These are phyloP conservation scores for Ilex paraguariensis DNA, from an alignment of 305 asterid species.

Conservation along the genomic window DNA sequence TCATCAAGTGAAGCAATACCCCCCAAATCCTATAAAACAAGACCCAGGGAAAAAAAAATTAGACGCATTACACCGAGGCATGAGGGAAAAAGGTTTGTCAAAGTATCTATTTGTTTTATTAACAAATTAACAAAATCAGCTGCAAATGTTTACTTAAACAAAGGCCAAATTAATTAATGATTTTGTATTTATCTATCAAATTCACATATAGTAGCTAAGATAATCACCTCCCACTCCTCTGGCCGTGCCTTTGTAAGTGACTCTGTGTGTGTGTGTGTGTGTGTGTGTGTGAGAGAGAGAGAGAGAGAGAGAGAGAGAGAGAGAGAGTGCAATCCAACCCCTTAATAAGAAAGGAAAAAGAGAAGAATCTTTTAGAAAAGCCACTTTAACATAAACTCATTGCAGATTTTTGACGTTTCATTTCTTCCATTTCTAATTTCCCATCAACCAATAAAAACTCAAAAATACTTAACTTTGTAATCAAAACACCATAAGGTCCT, in stretches of 20 bases:
- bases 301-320: too few relatives aligned
- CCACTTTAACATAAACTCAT: background rate
- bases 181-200: too few relatives aligned
- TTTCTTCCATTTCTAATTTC: too few relatives aligned
- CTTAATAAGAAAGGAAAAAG: background rate
- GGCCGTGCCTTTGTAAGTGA: background rate
- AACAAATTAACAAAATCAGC: background rate
- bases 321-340: background rate
- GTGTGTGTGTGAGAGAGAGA: too few relatives aligned
- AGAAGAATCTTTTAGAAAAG: background rate
- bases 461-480: too few relatives aligned
- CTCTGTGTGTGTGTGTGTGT: too few relatives aligned
- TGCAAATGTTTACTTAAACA: background rate
- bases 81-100: background rate
- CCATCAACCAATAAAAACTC: too few relatives aligned
- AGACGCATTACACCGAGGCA: slow-evolving; percentile 4
- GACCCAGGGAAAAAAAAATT: slow-evolving; percentile 1
- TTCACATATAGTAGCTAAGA: background rate
- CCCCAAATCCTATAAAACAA: slow-evolving; percentile 37
- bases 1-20: slow-evolving; percentile 46
- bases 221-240: background rate
- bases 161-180: background rate
- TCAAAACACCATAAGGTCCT: too few relatives aligned
- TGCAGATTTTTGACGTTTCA: too few relatives aligned
- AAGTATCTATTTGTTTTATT: background rate